A percentile compares a stretch with the other conserved stretches of the same genome.
These are phyloP conservation scores for Fusarium poae DNA, from an alignment of 2,329 filamentous ascomycete species.

Conservation along the genomic window DNA sequence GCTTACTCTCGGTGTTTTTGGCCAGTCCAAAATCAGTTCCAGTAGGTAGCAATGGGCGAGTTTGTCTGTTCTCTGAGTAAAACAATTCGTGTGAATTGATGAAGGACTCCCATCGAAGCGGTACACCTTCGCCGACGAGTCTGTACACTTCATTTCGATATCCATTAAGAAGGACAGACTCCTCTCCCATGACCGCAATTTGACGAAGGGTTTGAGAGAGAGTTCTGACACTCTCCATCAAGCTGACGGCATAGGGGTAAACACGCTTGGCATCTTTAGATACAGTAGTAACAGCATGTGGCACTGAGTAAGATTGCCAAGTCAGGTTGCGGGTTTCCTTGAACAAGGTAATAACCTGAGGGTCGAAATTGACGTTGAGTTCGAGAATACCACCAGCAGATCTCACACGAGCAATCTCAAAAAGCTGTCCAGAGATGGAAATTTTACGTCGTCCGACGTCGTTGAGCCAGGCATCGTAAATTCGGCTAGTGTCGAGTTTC, in stretches of 20 bases:
- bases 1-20: conserved; percentile 83
- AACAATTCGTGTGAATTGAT: conserved; percentile 94
- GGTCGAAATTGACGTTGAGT: conserved; percentile 94
- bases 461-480: conserved; percentile 95
- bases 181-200: conserved; percentile 87
- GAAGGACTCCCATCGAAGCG: conserved; percentile 96
- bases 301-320: conserved; percentile 95
- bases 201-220: conserved; percentile 88
- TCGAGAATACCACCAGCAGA: conserved; percentile 92
- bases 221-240: conserved; percentile 99
- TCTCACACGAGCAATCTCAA: conserved; percentile 88
- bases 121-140: conserved; percentile 87
- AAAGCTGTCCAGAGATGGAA: conserved; percentile 90
- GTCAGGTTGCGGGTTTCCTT: conserved; percentile 97
- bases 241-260: conserved; percentile 95
- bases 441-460: conserved; percentile 91
- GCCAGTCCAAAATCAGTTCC: conserved; percentile 59
- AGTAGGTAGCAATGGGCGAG: conserved; percentile 58
- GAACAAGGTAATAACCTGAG: conserved; percentile 96
- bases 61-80: conserved; percentile 66
- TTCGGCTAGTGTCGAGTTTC: conserved; percentile 92
- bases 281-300: conserved; percentile 93
- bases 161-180: conserved; percentile 87
- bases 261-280: conserved; percentile 99
- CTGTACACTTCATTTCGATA: conserved; percentile 91